Percentiles rank a stretch among this genome's conserved stretches.
Conservation (phyloP, 2,329 filamentous ascomycete genomes). For the Calonectria ilicicola region DNA sequence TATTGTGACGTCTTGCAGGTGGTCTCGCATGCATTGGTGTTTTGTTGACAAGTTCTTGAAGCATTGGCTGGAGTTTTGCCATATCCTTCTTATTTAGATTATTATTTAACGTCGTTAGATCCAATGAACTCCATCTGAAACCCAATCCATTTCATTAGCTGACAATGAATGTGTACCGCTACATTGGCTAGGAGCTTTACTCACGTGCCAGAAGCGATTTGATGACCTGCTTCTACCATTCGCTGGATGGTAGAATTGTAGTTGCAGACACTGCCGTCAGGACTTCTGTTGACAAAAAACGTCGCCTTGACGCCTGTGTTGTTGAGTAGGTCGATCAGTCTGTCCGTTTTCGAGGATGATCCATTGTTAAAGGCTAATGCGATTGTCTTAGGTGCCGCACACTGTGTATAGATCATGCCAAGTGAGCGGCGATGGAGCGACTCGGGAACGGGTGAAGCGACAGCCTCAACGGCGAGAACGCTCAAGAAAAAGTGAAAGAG, state of each 20-base stretch:
- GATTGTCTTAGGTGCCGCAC: neutral
- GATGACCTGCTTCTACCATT: neutral
- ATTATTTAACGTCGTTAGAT: neutral
- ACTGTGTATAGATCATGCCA: neutral
- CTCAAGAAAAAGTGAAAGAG: neutral
- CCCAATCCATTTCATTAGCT: neutral
- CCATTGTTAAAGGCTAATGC: neutral
- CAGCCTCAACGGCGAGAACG: neutral
- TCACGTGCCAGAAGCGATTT: neutral
- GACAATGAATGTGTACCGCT: neutral
- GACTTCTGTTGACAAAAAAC: neutral
- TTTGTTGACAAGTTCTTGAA: neutral
- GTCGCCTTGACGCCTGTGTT: neutral
- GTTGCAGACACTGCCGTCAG: neutral
- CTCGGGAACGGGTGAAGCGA: neutral
- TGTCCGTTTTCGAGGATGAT: neutral
- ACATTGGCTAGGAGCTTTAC: neutral
- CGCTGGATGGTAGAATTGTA: neutral
- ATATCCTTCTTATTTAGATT: neutral
- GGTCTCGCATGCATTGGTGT: neutral
- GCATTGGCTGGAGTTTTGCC: neutral
- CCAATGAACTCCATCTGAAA: neutral
- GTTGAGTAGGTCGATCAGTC: neutral
- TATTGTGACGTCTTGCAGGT: neutral
- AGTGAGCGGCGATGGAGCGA: neutral